Base-by-base conservation (phyloP, 805 yeast genomes). In the Candida namnaoensis region DNA sequence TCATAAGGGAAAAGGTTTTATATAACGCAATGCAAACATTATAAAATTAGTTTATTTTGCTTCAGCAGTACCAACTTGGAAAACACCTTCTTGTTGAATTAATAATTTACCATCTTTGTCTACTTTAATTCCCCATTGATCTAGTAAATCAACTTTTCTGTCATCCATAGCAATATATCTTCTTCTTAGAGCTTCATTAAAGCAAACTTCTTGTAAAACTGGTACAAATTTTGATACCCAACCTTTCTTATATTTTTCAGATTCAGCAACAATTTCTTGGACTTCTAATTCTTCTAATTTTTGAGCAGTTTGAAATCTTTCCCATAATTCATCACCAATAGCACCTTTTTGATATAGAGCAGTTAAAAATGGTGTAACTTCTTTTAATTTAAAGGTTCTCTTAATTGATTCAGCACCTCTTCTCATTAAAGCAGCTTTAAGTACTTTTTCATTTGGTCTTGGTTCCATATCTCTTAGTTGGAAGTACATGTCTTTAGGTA, bases 361-460 rank as follows among this genome's bases (percentile, higher is more conserved):
- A 39, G 74, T 77, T 54, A 88, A 74, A 43, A 72, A 77, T 6
- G 81, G 80, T 60, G 84, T 84, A 47, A 75, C 70, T 57, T 91
- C 97, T 58, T 84, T 82, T 58, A 88, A 66, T 55, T 85, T 83
- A 61, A 91, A 71, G 45, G 93, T 71, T 55, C 96, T 75, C 61
- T 95, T 79, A 43, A 93, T 69, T 10, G 88, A 84, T 64, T 91
- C 98, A 8, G 90, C 83, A n/a, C 95, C 86, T 64, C 86, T 73
- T 50, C 76, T 72, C 41, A 80, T 53, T 35, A 80, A 55, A 2
- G 85, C 84, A 13, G 86, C 82, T 54, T 82, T 83, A 52, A 85
- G 52, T 19, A 86, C 80, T 53, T 81, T 86, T 24, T 82, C 91
- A 48, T 90, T 88, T 6, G 88, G 85, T 46, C 76, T 76, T 27